phyloP scores from a whole-genome alignment of 176 grass and related monocot genomes.

The Phoenix dactylifera region DNA sequence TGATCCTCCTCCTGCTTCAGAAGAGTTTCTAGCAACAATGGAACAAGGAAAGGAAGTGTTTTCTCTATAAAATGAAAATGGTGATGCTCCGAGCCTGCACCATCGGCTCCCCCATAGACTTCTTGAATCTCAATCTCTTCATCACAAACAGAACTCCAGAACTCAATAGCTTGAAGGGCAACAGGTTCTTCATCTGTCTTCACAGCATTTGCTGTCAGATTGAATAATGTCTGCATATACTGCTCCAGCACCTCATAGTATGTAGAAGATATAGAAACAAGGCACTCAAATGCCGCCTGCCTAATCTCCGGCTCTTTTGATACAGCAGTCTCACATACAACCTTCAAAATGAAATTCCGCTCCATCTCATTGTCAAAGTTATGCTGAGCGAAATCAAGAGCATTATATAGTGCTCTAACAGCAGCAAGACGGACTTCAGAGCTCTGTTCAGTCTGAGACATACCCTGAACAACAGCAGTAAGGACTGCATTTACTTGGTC shows the following conservation, averaged over 20 bases:
- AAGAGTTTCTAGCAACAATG: slow-evolving; percentile 75
- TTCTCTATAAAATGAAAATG: slow-evolving; percentile 70
- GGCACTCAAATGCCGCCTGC: slow-evolving; percentile 75
- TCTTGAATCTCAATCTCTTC: slow-evolving; percentile 86
- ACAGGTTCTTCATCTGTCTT: slow-evolving; percentile 62
- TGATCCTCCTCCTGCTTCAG: slow-evolving; percentile 93
- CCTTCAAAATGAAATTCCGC: slow-evolving; percentile 88
- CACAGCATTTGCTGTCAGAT: slow-evolving; percentile 63
- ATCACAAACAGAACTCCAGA: slow-evolving; percentile 90
- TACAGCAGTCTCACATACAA: slow-evolving; percentile 71
- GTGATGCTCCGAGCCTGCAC: slow-evolving; percentile 37
- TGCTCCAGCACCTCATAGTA: slow-evolving; percentile 61
- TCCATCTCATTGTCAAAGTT: slow-evolving; percentile 92
- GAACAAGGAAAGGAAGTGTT: slow-evolving; percentile 81
- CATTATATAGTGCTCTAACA: slow-evolving; percentile 67
- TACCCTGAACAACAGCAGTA: slow-evolving; percentile 72
- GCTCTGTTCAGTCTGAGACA: slow-evolving; percentile 51
- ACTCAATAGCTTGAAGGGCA: slow-evolving; percentile 81
- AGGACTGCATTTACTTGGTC: slow-evolving; percentile 81
- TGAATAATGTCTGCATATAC: slow-evolving; percentile 80
- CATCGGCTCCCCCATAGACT: slow-evolving; percentile 47
- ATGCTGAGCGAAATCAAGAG: slow-evolving; percentile 73
- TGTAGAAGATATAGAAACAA: slow-evolving; percentile 81
- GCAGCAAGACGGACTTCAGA: slow-evolving; percentile 71
- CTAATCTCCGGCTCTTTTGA: slow-evolving; percentile 85